Percentiles rank a stretch among this genome's conserved stretches.
These are phyloP conservation scores for Lentinula lateritia DNA, from an alignment of 768 basidiomycete genomes.

Conservation along the genomic window DNA sequence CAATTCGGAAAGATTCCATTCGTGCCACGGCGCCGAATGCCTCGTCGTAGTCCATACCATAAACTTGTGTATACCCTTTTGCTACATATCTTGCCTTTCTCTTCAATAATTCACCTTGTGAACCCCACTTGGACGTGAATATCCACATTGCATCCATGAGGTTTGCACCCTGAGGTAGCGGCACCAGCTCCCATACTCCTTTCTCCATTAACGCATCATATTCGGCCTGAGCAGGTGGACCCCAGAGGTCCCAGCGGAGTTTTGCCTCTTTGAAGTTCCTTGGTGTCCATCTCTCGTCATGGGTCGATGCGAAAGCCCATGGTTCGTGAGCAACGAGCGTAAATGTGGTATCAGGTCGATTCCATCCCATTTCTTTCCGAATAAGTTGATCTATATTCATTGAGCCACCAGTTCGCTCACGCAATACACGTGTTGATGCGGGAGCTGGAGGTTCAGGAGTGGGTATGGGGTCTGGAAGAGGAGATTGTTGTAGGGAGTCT, in stretches of 20 bases:
- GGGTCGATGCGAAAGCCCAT: no score
- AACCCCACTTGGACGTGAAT: not conserved
- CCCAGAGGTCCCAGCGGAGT: not conserved
- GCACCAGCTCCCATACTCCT: not conserved
- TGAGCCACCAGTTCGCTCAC: no score
- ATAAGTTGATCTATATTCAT: no score
- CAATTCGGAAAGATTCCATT: no score
- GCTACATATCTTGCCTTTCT: not conserved
- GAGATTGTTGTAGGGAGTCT: no score
- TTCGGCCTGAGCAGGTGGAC: not conserved
- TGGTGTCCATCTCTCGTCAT: not conserved
- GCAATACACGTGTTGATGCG: no score
- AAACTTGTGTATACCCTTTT: not conserved
- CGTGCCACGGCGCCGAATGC: not conserved
- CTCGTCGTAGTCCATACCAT: not conserved
- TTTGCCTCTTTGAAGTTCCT: not conserved
- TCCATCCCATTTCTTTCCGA: no score
- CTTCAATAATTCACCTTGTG: not conserved
- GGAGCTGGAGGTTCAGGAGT: no score
- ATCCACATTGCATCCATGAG: not conserved
- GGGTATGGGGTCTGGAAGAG: no score
- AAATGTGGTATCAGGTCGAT: no score
- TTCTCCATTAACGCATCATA: not conserved
- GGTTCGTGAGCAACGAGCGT: no score
- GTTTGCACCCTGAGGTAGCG: not conserved